These are phyloP conservation scores for Carex parvula DNA, from an alignment of 176 grass and related monocot species.

Conservation along the genomic window DNA sequence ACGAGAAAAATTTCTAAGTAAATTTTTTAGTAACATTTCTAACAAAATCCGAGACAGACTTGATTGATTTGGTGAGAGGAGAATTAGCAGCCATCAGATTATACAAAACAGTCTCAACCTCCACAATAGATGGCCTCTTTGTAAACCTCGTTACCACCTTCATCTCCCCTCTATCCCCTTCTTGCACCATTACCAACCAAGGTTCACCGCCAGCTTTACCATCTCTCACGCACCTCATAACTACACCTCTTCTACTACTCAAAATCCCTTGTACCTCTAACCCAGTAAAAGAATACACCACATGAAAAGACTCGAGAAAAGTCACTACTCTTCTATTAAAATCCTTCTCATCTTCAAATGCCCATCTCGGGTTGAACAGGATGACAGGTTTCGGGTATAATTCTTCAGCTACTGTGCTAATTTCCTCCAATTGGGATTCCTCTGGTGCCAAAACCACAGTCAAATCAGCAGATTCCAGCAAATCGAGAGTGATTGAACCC, in stretches of 20 bases:
- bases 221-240: conserved; percentile 54
- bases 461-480: conserved; percentile 40
- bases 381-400: conserved; percentile 54
- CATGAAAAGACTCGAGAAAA: conserved; percentile 62
- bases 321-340: conserved; percentile 29
- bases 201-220: conserved; percentile 54
- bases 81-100: conserved; percentile 96
- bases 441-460: conserved; percentile 45
- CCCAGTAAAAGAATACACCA: conserved; percentile 94
- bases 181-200: conserved; percentile 89
- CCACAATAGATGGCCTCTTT: conserved; percentile 68
- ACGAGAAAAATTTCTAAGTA: neutral
- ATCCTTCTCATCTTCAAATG: conserved; percentile 63
- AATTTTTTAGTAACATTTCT: conserved; percentile 56
- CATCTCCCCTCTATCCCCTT: conserved; percentile 36
- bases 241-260: conserved; percentile 65
- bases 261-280: conserved; percentile 74
- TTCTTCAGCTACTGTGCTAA: conserved; percentile 30
- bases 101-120: conserved; percentile 87
- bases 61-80: conserved; percentile 84
- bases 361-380: conserved; percentile 89
- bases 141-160: conserved; percentile 64
- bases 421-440: conserved; percentile 46
- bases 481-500: conserved; percentile 27
- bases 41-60: conserved; percentile 61